Percentiles rank a stretch among this genome's conserved stretches.
Conservation (phyloP, 2,329 filamentous ascomycete species). For the Fusarium sp. region DNA sequence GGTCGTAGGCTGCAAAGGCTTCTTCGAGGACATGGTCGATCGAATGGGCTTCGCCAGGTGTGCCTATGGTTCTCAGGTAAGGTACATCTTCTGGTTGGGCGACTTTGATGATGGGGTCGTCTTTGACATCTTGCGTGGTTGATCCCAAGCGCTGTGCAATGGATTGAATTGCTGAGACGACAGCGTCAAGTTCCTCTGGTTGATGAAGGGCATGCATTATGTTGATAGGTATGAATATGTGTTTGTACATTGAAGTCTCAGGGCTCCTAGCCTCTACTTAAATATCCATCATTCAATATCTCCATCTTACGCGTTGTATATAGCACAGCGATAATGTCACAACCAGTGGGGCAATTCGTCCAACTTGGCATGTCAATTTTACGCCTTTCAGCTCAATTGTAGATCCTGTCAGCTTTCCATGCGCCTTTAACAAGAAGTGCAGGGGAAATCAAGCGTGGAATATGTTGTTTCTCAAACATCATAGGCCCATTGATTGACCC, state of each 20-base stretch:
- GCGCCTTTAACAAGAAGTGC: not conserved
- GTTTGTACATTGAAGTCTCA: not conserved
- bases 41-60: conserved; percentile 17
- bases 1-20: conserved; percentile 21
- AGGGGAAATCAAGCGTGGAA: not conserved
- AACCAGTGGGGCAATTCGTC: conserved; percentile 1
- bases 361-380: conserved; percentile 14
- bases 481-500: conserved; percentile 14
- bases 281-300: not conserved
- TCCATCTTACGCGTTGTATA: not conserved
- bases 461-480: not conserved
- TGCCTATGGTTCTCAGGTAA: conserved; percentile 20
- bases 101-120: conserved; percentile 33
- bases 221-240: no score
- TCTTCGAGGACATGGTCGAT: conserved; percentile 30
- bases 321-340: not conserved
- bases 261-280: not conserved
- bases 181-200: conserved; percentile 17
- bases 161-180: conserved; percentile 17
- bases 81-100: conserved; percentile 26
- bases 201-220: conserved; percentile 8
- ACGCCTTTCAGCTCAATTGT: conserved; percentile 14
- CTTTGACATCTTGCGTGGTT: conserved; percentile 19
- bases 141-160: conserved; percentile 7
- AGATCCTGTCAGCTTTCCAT: conserved; percentile 14